Conservation (phyloP, 192 early-diverging fungal species). For the Rhizoclosmatium sp. region DNA sequence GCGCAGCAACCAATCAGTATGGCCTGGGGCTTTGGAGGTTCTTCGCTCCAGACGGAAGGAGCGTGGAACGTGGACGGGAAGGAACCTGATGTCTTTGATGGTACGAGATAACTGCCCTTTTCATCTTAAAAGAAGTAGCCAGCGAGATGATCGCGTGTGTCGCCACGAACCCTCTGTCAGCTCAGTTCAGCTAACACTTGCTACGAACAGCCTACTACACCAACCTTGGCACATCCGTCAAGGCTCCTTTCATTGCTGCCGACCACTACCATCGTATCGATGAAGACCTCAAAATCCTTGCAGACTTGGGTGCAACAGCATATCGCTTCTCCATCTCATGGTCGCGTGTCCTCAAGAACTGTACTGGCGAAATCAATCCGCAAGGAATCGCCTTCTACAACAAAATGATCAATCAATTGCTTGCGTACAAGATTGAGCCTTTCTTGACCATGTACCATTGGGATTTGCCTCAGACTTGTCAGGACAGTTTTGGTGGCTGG, state of each 20-base stretch:
- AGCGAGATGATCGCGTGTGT: background rate
- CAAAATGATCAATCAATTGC: constrained; percentile 40
- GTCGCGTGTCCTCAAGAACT: constrained; percentile 45
- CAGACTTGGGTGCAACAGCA: constrained; percentile 33
- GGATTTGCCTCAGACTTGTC: constrained; percentile 46
- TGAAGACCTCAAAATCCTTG: constrained; percentile 36
- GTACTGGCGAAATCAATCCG: constrained; percentile 42
- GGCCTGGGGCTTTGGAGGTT: constrained; percentile 22
- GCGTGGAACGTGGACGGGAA: constrained; percentile 54
- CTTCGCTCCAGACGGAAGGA: constrained; percentile 47
- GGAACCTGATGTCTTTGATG: constrained; percentile 53
- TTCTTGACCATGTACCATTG: constrained; percentile 47
- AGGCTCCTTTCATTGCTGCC: constrained; percentile 12
- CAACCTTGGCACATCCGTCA: background rate
- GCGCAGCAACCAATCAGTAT: background rate
- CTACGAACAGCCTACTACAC: background rate
- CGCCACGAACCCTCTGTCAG: too few species aligned
- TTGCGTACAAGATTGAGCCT: constrained; percentile 35
- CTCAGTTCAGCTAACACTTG: too few species aligned
- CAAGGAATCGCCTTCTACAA: constrained; percentile 41
- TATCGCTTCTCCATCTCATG: constrained; percentile 51
- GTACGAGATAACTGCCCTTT: background rate
- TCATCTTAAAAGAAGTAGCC: background rate
- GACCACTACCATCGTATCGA: constrained; percentile 41
- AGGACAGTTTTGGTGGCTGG: constrained; percentile 36